Evolutionary conservation across 78 protist species (phyloP), one percentile per base, ranked within the genome.

Genomic region (Capsaspora owczarzaki): DNA sequence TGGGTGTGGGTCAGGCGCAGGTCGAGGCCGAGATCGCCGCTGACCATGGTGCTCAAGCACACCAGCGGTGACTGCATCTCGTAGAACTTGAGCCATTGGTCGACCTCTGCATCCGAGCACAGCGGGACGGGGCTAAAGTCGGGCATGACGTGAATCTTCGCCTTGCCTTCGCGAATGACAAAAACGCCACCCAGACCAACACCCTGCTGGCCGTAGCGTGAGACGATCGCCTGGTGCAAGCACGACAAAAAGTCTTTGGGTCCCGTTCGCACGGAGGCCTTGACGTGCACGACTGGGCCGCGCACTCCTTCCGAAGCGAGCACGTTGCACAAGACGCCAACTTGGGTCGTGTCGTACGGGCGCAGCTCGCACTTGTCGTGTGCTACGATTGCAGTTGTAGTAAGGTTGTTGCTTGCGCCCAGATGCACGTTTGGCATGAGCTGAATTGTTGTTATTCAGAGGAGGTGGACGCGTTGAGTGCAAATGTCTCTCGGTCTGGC

Each of bases 1-100:
- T 75, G 79, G 29, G 79, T 75, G 79, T 75, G 79, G 19, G 44
- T 63, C 31, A 49, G 46, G 12, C 79, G 51, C 41, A 75, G 33
- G 23, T 33, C 63, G 40, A 44, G 10, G 40, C 61, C 61, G 31
- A 25, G 6, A 16, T 74, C 78, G 27, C 22, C 31, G 31, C 12
- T 43, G 42, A 74, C 61, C 14, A 74, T 43, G 31, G 43, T 56
- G 31, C 43, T 29, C 27, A 47, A 23, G 51, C 78, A 74, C 35
- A n/a, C 43, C 60, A 74, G 78, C 2, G 78, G 78, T 41, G 78
- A 20, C 23, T 2, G 44, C 42, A 40, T n/a, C 4, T 74, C 78
- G 51, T 44, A 74, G 56, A 74, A 74, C 61, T 44, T 41, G 78
- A 74, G 78, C 78, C 78, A 74, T 2, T n/a, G 27, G 47, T 40